Conservation (phyloP, 371 early-diverging fungal species). For the Mucor irregularis region DNA sequence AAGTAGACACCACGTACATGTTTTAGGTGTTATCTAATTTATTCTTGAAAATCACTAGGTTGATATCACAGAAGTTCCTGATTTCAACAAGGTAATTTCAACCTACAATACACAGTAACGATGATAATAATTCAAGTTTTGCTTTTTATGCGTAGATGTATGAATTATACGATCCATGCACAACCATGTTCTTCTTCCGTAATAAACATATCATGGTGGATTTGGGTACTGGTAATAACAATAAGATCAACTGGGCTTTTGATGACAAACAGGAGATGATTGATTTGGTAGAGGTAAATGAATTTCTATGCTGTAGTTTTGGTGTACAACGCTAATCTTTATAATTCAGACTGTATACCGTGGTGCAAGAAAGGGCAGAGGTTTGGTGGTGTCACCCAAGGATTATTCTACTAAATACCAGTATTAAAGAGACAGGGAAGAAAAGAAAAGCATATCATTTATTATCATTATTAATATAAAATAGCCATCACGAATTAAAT, state of each 20-base stretch:
- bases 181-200: constrained; percentile 91
- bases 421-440: constrained; percentile 71
- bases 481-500: neutral
- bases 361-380: constrained; percentile 93
- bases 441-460: no score
- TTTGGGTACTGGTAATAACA: constrained; percentile 98
- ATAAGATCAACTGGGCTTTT: constrained; percentile 97
- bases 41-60: constrained; percentile 40
- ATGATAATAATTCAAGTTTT: neutral
- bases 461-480: no score
- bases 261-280: constrained; percentile 89
- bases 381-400: constrained; percentile 94
- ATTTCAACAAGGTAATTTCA: constrained; percentile 79
- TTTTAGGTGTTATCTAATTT: no score
- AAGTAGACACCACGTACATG: no score
- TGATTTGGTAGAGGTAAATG: constrained; percentile 75
- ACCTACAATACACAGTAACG: neutral
- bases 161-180: constrained; percentile 96
- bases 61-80: constrained; percentile 84
- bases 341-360: constrained; percentile 73
- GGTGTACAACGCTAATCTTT: no score
- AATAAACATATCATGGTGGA: constrained; percentile 99
- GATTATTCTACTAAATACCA: constrained; percentile 97
- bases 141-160: constrained; percentile 81
- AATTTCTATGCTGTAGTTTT: neutral